phyloP scores from a whole-genome alignment of 2,329 filamentous ascomycete genomes.

The Diaporthe sp. region DNA sequence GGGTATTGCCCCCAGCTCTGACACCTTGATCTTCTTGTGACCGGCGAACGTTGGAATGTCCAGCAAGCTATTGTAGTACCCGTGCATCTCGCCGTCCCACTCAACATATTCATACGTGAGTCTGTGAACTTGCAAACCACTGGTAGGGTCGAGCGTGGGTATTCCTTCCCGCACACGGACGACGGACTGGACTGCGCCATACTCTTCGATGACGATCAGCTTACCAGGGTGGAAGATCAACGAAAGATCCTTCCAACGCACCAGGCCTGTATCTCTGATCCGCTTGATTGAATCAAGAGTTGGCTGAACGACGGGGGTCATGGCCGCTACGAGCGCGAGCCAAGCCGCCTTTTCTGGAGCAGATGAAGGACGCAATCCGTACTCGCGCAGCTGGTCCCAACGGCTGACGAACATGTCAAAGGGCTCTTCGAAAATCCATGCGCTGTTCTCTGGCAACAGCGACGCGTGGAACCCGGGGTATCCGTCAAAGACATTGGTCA shows the following conservation, averaged over 20 bases:
- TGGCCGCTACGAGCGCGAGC: background rate
- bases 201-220: background rate
- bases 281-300: background rate
- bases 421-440: background rate
- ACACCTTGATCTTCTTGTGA: conserved; percentile 42
- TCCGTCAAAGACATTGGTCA: background rate
- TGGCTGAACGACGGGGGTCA: background rate
- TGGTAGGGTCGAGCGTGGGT: background rate
- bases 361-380: background rate
- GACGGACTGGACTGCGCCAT: background rate
- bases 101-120: conserved; percentile 44
- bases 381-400: background rate
- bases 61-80: conserved; percentile 42
- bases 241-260: background rate
- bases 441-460: background rate
- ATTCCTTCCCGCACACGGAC: background rate
- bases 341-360: background rate
- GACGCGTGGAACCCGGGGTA: background rate
- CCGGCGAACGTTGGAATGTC: conserved; percentile 45
- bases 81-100: conserved; percentile 50
- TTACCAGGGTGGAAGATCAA: background rate
- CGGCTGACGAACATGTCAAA: conserved; percentile 1
- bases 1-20: conserved; percentile 45
- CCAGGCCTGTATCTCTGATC: background rate
- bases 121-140: background rate